Base-by-base conservation (phyloP, 2,329 filamentous ascomycete species). In the Ceratocystis alfenasii region DNA sequence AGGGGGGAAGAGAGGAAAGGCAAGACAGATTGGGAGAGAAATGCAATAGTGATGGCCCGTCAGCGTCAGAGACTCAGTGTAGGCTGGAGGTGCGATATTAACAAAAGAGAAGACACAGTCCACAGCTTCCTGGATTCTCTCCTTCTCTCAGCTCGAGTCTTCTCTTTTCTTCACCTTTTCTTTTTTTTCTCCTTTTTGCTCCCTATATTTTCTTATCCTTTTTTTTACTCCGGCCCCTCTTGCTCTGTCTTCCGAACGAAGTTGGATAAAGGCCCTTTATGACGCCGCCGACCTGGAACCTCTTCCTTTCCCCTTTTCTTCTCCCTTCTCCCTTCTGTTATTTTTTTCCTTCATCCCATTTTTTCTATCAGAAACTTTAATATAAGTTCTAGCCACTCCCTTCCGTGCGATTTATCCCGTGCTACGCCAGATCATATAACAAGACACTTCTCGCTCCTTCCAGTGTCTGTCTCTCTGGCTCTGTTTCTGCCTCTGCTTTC, bases 351-450 rank as follows among this genome's bases (percentile, higher is more conserved):
- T 12, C 59, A 45, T 60, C 50, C 30, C 30, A 30, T 33, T 33
- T 33, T 33, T 33, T 33, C 30, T 33, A 33, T 33, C 44, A 50
- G 50, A 25, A 61, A 55, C 66, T 68, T 61, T 45, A 15, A 41
- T 64, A 65, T 20, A 48, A 64, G 64, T 66, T 66, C 66, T 64
- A 64, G 62, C 30, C 62, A 41, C 50, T 64, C 62, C 22, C 62
- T 64, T 48, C 10, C 12, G 10, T 15, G 36, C 36, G 15, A 3
- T 50, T 33, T 36, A 5, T 59, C 25, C 48, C 15, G 20, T 10
- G 17, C 28, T 30, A 8, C 17, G 30, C 55, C 28, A n/a, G 20
- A 25, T 15, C 10, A 15, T 25, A 20, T 17, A 59, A 28, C 25
- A 28, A 20, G 48, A 28, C 48, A 28, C 22, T 48, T 48, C 36